Percentiles rank a stretch among this genome's conserved stretches.
These are phyloP conservation scores for Strobilomyces confusus DNA, from an alignment of 768 basidiomycete genomes.

Conservation along the genomic window DNA sequence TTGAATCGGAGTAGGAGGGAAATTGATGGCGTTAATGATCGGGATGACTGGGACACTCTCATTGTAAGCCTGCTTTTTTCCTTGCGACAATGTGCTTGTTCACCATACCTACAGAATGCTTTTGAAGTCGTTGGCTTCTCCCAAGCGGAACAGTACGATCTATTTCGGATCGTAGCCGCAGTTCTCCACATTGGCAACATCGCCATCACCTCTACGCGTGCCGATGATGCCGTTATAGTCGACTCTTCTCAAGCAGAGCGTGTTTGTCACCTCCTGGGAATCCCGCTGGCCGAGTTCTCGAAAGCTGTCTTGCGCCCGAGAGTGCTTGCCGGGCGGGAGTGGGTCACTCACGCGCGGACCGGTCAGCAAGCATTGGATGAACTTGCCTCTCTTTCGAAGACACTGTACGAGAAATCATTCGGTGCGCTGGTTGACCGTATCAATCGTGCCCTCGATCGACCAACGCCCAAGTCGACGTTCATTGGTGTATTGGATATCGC, in stretches of 20 bases:
- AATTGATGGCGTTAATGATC: conserved; percentile 94
- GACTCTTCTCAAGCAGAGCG: conserved; percentile 83
- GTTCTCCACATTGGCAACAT: conserved; percentile 97
- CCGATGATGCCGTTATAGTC: conserved; percentile 75
- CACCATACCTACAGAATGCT: conserved; percentile 49
- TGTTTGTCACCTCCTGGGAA: conserved; percentile 87
- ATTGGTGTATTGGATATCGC: conserved; percentile 99
- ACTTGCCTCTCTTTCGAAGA: conserved; percentile 87
- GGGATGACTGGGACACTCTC: conserved; percentile 79
- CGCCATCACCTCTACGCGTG: conserved; percentile 67
- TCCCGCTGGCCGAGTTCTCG: conserved; percentile 83
- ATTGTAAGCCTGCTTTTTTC: conserved; percentile 42
- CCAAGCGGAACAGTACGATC: conserved; percentile 76
- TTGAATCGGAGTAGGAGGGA: conserved; percentile 85
- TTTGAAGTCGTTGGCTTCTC: conserved; percentile 90
- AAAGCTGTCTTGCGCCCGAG: conserved; percentile 86
- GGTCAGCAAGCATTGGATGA: conserved; percentile 91
- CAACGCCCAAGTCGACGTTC: conserved; percentile 87
- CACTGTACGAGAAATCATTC: conserved; percentile 95
- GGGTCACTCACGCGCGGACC: conserved; percentile 92
- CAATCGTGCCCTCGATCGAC: conserved; percentile 90
- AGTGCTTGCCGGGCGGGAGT: conserved; percentile 92
- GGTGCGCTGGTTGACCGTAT: conserved; percentile 91
- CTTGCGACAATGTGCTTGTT: conserved; percentile 2
- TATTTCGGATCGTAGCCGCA: conserved; percentile 92